phyloP scores from a whole-genome alignment of 208 protist genomes.

The Endotrypanum monterogeii region DNA sequence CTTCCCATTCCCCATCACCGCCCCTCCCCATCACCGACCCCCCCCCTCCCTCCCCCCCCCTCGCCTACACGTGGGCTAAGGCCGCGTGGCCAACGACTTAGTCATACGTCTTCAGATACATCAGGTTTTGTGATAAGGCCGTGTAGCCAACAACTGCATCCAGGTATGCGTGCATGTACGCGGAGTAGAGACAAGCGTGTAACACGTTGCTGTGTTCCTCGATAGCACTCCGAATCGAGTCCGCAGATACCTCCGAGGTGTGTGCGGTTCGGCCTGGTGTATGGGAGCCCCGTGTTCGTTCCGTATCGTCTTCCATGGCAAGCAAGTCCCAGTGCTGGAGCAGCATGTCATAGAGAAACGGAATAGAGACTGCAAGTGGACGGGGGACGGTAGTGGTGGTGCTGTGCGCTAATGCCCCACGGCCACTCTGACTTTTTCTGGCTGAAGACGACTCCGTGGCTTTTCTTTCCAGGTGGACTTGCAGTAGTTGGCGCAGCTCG shows the following conservation, averaged over 20 bases:
- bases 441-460: slow-evolving; percentile 38
- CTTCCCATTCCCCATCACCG: no score
- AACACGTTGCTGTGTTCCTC: slow-evolving; percentile 35
- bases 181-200: slow-evolving; percentile 52
- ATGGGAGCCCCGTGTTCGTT: not conserved
- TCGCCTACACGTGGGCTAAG: not conserved
- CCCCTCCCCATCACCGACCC: not conserved
- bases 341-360: slow-evolving; percentile 30
- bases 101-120: slow-evolving; percentile 28
- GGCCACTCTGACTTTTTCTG: slow-evolving; percentile 18
- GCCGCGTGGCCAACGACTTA: not conserved
- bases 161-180: slow-evolving; percentile 64
- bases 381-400: slow-evolving; percentile 8
- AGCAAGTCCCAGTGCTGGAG: slow-evolving; percentile 31
- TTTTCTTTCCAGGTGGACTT: slow-evolving; percentile 15
- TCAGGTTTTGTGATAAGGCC: slow-evolving; percentile 66
- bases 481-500: slow-evolving; percentile 32
- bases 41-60: not conserved
- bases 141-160: slow-evolving; percentile 68
- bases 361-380: slow-evolving; percentile 9
- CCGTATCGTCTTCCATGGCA: slow-evolving; percentile 5
- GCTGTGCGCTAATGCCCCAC: slow-evolving; percentile 4
- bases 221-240: slow-evolving; percentile 27
- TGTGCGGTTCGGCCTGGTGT: not conserved
- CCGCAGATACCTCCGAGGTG: not conserved